Conservation (phyloP, 1,139 yeast genomes). For the Saccharomyces hybrid region DNA sequence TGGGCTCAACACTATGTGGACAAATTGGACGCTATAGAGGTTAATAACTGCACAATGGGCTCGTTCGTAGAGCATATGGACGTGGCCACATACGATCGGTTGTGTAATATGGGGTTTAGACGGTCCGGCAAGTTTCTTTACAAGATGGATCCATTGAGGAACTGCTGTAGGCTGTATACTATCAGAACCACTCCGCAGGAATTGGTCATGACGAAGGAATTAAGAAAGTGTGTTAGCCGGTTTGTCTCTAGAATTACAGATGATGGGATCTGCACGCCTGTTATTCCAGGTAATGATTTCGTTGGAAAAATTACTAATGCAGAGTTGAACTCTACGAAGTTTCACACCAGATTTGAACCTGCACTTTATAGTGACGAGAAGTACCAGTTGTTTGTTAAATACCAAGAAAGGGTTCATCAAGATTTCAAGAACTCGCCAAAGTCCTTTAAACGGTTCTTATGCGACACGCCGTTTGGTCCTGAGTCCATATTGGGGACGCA, state of each 20-base stretch:
- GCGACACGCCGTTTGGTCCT: conserved; percentile 54
- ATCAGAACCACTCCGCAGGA: conserved; percentile 51
- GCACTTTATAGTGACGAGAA: conserved; percentile 53
- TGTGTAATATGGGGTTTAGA: conserved; percentile 69
- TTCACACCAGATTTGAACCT: conserved; percentile 48
- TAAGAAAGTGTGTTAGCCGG: conserved; percentile 56
- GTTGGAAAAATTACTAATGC: conserved; percentile 29
- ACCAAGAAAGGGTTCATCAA: conserved; percentile 62
- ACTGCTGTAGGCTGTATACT: conserved; percentile 79
- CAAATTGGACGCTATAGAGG: conserved; percentile 9
- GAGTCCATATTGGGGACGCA: conserved; percentile 27
- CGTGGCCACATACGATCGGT: conserved; percentile 47
- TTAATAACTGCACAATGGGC: conserved; percentile 40
- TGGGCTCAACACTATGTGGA: conserved; percentile 15
- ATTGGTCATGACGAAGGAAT: conserved; percentile 54
- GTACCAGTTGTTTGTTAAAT: conserved; percentile 55
- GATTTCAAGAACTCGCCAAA: conserved; percentile 43
- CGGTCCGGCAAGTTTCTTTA: conserved; percentile 71
- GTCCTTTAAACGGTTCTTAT: conserved; percentile 58
- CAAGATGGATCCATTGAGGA: conserved; percentile 61
- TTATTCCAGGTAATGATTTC: conserved; percentile 25
- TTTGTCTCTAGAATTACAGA: conserved; percentile 32
- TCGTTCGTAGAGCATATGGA: conserved; percentile 42
- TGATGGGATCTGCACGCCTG: neutral
- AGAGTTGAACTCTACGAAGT: conserved; percentile 31